phyloP scores from a whole-genome alignment of 2,329 filamentous ascomycete species.

The Epichloe amarillans region DNA sequence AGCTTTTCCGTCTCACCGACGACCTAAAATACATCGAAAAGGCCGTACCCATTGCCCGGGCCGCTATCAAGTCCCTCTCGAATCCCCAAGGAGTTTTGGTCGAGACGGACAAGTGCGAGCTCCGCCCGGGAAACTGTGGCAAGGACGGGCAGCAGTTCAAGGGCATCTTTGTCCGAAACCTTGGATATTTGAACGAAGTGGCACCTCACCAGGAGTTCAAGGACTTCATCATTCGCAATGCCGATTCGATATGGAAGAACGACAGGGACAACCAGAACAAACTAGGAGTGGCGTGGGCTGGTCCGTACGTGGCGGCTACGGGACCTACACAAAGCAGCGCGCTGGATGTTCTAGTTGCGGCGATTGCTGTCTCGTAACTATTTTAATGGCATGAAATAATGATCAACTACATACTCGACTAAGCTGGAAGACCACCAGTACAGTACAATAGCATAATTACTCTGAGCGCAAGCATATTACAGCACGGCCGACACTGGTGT shows the following conservation, averaged over 20 bases:
- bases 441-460: not conserved
- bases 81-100: constrained; percentile 32
- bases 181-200: constrained; percentile 41
- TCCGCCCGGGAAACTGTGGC: constrained; percentile 23
- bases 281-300: constrained; percentile 53
- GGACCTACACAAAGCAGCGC: constrained; percentile 52
- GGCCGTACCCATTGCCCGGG: constrained; percentile 36
- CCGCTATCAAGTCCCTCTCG: constrained; percentile 32
- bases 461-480: not conserved
- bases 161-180: constrained; percentile 54
- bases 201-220: constrained; percentile 36
- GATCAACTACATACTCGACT: not conserved
- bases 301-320: constrained; percentile 37
- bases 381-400: not conserved
- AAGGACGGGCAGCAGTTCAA: constrained; percentile 54
- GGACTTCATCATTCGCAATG: constrained; percentile 45
- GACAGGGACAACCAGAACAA: constrained; percentile 35
- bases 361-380: constrained; percentile 26
- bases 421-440: too few species aligned
- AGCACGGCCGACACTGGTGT: not conserved
- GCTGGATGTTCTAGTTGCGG: constrained; percentile 54
- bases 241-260: constrained; percentile 50
- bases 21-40: constrained; percentile 27
- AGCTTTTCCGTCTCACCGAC: constrained; percentile 32
- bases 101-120: constrained; percentile 23